Base-by-base conservation (phyloP, 495 filamentous ascomycete species). In the Hypoxylon subgilvum region DNA sequence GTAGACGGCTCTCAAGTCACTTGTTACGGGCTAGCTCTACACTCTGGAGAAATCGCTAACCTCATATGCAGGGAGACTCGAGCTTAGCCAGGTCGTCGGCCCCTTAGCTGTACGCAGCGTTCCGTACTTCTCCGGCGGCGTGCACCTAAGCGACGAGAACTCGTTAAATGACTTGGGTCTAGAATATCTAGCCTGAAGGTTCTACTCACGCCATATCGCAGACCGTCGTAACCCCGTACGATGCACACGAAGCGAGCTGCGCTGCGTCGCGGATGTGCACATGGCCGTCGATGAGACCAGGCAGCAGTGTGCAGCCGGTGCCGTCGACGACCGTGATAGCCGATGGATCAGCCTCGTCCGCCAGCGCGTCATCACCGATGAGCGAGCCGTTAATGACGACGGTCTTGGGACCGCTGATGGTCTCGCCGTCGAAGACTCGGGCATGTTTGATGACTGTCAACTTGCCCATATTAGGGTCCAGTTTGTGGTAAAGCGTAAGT, bases 241-340 rank as follows among this genome's bases (percentile, higher is more conserved):
- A 47, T 16, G 59, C 34, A 52, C 57, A 52, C 12, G 40, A 70
- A 52, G 18, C 65, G 49, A 25, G 55, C 31, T 63, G 52, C 67
- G n/a, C 79, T 76, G 71, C 72, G 0, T 80, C 71, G 7, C 69
- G 65, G 34, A 85, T 68, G 42, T 85, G 83, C 5, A 85, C 81
- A 53, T 85, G 83, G 59, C 73, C 76, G 64, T 86, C 83, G n/a
- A 84, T 82, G 2, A 86, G 67, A 3, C 82, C 83, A 0, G 82
- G 82, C 17, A 77, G 77, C 0, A 85, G 39, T 47, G 77, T 85
- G 32, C 74, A 75, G 12, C 75, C 76, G 0, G 63, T 63, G 3
- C 77, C 56, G 45, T 83, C 74, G 14, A 83, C 58, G 9, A 62
- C 48, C 7, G 35, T 59, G n/a, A 35, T 41, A 14, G 42, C 47